phyloP scores from a whole-genome alignment of 352 stramenopile species.

The Globisporangium parvum region DNA sequence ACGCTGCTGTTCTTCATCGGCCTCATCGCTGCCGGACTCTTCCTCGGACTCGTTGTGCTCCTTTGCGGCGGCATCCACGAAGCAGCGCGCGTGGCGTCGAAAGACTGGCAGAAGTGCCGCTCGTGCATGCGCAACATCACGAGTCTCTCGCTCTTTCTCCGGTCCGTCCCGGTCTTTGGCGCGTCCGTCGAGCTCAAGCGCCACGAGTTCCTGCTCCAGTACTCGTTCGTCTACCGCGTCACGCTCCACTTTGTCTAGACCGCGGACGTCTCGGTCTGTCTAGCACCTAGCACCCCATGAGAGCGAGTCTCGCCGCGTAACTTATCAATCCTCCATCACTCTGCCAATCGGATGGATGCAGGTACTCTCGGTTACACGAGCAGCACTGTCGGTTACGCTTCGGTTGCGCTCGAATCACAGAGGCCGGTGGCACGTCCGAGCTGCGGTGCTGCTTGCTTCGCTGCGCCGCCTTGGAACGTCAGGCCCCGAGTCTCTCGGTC shows the following conservation, averaged over 20 bases:
- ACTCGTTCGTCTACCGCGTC: constrained; percentile 80
- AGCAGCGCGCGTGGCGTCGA: constrained; percentile 37
- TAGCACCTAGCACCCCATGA: no score
- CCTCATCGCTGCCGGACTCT: constrained; percentile 33
- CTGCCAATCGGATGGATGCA: no score
- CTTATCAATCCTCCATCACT: no score
- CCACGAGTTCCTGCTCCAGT: constrained; percentile 66
- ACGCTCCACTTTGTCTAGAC: constrained; percentile 68
- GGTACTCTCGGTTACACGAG: not conserved
- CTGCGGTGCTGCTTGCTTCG: no score
- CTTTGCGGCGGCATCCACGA: constrained; percentile 57
- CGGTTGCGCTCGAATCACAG: no score
- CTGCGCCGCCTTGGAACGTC: no score
- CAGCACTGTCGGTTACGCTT: no score
- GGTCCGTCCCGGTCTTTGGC: constrained; percentile 57
- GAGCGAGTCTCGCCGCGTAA: no score
- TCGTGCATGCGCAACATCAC: constrained; percentile 76
- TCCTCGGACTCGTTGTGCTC: constrained; percentile 55
- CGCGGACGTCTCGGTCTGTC: no score
- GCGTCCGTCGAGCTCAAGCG: constrained; percentile 70
- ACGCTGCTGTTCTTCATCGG: constrained; percentile 57
- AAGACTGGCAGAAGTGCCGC: constrained; percentile 71
- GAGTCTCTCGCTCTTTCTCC: constrained; percentile 79
- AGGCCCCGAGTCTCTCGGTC: no score
- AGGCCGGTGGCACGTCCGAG: no score